Evolutionary conservation across 176 grass and related monocot species (phyloP).

Genomic region (Coix lacrymajobi): DNA sequence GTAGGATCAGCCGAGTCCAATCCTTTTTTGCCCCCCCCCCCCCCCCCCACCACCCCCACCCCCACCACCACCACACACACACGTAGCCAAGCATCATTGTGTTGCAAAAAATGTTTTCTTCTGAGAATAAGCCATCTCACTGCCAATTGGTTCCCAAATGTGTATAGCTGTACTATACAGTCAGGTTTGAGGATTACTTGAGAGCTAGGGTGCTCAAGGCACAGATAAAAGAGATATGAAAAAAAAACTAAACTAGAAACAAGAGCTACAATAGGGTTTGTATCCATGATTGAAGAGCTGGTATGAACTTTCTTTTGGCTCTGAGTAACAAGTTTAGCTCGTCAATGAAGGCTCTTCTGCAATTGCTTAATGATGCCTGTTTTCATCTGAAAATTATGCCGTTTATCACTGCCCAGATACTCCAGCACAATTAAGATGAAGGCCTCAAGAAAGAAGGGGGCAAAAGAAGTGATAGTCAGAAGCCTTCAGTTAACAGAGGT

Average conservation of each 20-base stretch:
- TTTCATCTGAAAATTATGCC: background rate
- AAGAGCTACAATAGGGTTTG: background rate
- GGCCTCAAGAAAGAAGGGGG: background rate
- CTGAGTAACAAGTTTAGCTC: background rate
- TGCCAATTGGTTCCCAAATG: background rate
- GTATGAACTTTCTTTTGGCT: background rate
- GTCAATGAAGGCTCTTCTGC: background rate
- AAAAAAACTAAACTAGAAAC: background rate
- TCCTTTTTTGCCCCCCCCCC: background rate
- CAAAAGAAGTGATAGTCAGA: no score
- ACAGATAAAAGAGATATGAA: background rate
- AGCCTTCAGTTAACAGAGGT: no score
- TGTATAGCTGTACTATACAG: background rate
- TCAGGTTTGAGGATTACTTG: background rate
- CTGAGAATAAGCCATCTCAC: background rate
- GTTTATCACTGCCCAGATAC: background rate
- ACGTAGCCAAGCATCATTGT: background rate
- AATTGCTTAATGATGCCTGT: background rate
- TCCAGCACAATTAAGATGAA: background rate
- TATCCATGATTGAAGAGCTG: background rate
- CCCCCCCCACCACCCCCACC: no score
- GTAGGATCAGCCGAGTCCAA: background rate
- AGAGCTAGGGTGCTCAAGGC: no score
- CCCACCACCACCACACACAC: background rate
- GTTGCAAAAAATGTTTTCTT: background rate